Base-by-base conservation (phyloP, 805 yeast species). In the Metschnikowia hibisci region DNA sequence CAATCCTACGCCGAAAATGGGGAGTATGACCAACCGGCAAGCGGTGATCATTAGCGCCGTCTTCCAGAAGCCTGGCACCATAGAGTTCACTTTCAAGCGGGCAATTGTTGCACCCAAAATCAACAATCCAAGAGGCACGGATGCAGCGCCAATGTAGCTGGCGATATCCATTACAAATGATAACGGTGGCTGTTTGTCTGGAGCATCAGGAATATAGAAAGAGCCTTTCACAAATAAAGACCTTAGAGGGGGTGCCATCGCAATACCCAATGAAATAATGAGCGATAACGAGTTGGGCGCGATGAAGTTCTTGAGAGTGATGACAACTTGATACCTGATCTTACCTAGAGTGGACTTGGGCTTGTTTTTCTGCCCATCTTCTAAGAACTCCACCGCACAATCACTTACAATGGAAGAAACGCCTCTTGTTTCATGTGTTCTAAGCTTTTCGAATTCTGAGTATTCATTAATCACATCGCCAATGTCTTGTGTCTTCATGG, bases 31-130 rank as follows among this genome's bases (percentile, higher is more conserved):
- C 27, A 90, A 66, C 49, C 91, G 74, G 28, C 78, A 60, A 0
- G 74, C 43, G 0, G 84, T 76, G 57, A 89, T 66, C 42, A 73
- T 62, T 2, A 81, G 52, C 0, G 87, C 80, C 0, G 87, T 77
- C 53, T 78, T 77, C 81, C 83, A 80, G 52, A 86, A 82, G 1
- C 91, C 91, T 11, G 71, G 67, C 1, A 90, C 87, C 53, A 89
- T 65, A 4, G 67, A 56, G 6, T 67, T 69, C 15, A 89, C 62
- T 48, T 78, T 67, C 40, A 91, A 71, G 37, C 96, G 68, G 1
- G 96, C 85, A 32, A 91, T 79, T 2, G 96, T 88, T 13, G 91
- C 96, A 2, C 98, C 98, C 23, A 91, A 63, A 45, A 91, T 57
- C 34, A 87, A 60, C 47, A 91, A 67, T 0, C 97, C 98, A 45